Conservation (phyloP, 352 stramenopile species). For the Pythium aphanidermatum region DNA sequence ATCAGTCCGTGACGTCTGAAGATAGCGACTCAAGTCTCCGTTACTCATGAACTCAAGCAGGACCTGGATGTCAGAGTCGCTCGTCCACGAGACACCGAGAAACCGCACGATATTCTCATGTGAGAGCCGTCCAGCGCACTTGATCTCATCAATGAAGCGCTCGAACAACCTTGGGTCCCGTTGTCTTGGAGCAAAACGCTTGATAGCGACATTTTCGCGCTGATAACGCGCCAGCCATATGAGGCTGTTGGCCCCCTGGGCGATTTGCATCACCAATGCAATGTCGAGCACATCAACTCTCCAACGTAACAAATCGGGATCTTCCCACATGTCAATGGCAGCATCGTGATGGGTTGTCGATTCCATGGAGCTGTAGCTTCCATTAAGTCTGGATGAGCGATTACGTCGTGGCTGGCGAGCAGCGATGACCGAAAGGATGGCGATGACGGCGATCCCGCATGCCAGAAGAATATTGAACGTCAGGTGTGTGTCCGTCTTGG, state of each 20-base stretch:
- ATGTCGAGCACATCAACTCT: conserved; percentile 20
- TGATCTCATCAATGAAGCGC: conserved; percentile 65
- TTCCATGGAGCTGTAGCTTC: conserved; percentile 10
- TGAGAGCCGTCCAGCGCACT: conserved; percentile 44
- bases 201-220: conserved; percentile 17
- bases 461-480: conserved; percentile 14
- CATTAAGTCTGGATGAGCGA: no score
- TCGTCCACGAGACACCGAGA: conserved; percentile 68
- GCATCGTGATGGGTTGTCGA: conserved; percentile 7
- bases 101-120: conserved; percentile 81
- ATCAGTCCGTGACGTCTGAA: conserved; percentile 28
- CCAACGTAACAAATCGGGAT: conserved; percentile 16
- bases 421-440: conserved; percentile 14
- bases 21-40: conserved; percentile 51
- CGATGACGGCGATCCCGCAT: conserved; percentile 8
- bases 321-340: conserved; percentile 22
- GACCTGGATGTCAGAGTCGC: conserved; percentile 46
- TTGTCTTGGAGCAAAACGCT: conserved; percentile 23
- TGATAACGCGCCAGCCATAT: conserved; percentile 17
- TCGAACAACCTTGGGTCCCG: conserved; percentile 7
- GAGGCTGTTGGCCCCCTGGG: conserved; percentile 8
- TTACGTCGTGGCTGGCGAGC: conserved; percentile 7
- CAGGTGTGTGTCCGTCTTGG: not conserved
- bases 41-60: conserved; percentile 70
- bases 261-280: conserved; percentile 21